phyloP scores from a whole-genome alignment of 768 basidiomycete species.

The Mycena pura region DNA sequence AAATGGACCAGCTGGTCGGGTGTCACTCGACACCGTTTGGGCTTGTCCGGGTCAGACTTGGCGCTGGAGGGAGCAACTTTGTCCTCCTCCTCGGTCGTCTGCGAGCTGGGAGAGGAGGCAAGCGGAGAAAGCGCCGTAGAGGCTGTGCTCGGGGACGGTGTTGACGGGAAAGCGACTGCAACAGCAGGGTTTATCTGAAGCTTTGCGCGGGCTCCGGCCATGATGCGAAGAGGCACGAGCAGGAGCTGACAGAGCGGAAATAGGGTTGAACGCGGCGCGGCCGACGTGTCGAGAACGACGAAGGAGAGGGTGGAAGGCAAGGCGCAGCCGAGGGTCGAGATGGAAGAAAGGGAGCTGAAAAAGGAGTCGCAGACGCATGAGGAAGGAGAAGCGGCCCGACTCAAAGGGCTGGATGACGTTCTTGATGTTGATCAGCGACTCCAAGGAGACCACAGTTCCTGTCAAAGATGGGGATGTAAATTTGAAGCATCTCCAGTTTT shows the following conservation, averaged over 20 bases:
- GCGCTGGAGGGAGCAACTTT: slow-evolving; percentile 40
- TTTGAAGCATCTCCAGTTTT: too few relatives aligned
- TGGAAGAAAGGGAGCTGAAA: slow-evolving; percentile 6
- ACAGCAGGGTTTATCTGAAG: slow-evolving; percentile 29
- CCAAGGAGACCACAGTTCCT: slow-evolving; percentile 6
- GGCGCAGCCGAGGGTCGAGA: slow-evolving; percentile 1
- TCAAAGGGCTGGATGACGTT: slow-evolving; percentile 18
- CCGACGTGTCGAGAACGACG: not conserved
- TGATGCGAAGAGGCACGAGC: not conserved
- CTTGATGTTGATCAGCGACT: slow-evolving; percentile 26
- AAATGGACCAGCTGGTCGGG: slow-evolving; percentile 81
- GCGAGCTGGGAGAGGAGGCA: slow-evolving; percentile 33
- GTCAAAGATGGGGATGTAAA: too few relatives aligned
- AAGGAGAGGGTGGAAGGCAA: slow-evolving; percentile 4
- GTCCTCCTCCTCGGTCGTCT: slow-evolving; percentile 36
- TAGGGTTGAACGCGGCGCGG: slow-evolving; percentile 23
- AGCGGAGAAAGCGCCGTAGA: slow-evolving; percentile 32
- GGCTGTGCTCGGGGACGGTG: slow-evolving; percentile 37
- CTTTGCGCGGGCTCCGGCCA: slow-evolving; percentile 17
- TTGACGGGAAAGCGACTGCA: slow-evolving; percentile 10
- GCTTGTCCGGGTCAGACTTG: slow-evolving; percentile 58
- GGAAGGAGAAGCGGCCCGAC: slow-evolving; percentile 15
- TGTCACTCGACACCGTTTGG: slow-evolving; percentile 80
- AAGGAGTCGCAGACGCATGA: slow-evolving; percentile 23
- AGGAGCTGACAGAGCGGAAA: slow-evolving; percentile 1